Conservation (phyloP, 1,284 basidiomycete genomes). For the Ganoderma resinaceum region DNA sequence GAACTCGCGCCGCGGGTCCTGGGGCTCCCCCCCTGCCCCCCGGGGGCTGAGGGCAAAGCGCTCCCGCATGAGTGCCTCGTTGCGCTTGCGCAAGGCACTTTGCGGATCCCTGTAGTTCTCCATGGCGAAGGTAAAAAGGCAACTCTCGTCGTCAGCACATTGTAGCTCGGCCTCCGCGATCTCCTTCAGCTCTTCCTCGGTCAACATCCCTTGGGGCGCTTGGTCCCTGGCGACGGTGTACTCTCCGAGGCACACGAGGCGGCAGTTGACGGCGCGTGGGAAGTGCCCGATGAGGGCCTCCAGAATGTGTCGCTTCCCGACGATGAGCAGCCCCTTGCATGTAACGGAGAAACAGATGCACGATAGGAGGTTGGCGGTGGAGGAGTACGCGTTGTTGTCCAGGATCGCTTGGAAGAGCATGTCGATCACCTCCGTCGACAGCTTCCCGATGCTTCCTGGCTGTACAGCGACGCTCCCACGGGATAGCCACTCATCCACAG, state of each 20-base stretch:
- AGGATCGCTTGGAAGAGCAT: not conserved
- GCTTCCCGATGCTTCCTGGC: not conserved
- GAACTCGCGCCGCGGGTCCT: not conserved
- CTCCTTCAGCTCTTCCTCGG: conserved; percentile 8
- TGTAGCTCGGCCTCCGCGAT: not conserved
- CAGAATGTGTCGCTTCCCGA: conserved; percentile 13
- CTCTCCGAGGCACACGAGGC: conserved; percentile 29
- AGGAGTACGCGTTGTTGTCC: not conserved
- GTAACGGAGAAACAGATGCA: conserved; percentile 12
- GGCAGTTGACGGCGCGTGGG: conserved; percentile 16
- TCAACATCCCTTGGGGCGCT: conserved; percentile 22
- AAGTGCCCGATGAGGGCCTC: not conserved
- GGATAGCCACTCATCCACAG: not conserved
- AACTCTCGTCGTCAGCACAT: no score
- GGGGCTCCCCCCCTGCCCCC: no score
- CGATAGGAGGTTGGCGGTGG: not conserved
- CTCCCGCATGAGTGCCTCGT: no score
- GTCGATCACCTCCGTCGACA: not conserved
- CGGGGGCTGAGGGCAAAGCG: no score
- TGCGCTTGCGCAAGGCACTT: no score
- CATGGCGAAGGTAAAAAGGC: not conserved
- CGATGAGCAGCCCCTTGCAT: conserved; percentile 19
- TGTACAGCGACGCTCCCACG: not conserved
- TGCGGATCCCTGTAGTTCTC: not conserved
- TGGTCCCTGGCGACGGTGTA: conserved; percentile 8